These are phyloP conservation scores for Blastomyces parvus DNA, from an alignment of 2,329 filamentous ascomycete genomes.

Conservation along the genomic window DNA sequence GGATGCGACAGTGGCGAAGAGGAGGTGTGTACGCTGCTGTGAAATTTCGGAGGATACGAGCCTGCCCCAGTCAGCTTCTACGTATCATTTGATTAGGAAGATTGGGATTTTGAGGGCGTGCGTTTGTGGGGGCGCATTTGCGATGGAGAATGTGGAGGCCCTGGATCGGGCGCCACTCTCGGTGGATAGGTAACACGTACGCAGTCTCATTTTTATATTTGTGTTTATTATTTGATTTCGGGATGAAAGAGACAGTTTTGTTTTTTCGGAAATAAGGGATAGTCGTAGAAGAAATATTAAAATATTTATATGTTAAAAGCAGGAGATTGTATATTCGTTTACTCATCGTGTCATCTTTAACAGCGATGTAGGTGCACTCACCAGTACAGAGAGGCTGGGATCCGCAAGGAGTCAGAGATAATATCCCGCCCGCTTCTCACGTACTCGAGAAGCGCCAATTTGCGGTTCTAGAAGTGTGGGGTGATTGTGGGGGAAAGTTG, in stretches of 20 bases:
- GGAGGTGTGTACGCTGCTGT: constrained; percentile 52
- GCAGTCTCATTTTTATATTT: neutral
- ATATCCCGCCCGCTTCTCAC: no score
- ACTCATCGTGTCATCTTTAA: neutral
- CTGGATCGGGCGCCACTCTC: neutral
- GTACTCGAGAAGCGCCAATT: no score
- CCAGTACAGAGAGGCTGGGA: neutral
- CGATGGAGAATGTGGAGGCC: constrained; percentile 21
- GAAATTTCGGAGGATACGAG: constrained; percentile 55
- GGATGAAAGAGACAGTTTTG: neutral
- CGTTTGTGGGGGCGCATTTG: constrained; percentile 36
- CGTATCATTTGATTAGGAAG: constrained; percentile 31
- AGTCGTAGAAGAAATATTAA: neutral
- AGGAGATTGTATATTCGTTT: neutral
- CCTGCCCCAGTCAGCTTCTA: constrained; percentile 28
- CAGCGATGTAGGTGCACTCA: neutral
- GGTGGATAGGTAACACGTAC: neutral
- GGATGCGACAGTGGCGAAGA: constrained; percentile 24
- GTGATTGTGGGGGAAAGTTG: no score
- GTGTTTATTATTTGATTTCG: neutral
- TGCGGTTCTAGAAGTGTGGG: neutral
- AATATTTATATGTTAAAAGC: neutral
- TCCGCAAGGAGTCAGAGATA: neutral
- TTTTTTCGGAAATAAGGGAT: neutral
- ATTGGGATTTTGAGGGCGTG: constrained; percentile 30